Base-by-base conservation (phyloP, 768 basidiomycete genomes). In the Filobasidium floriforme region DNA sequence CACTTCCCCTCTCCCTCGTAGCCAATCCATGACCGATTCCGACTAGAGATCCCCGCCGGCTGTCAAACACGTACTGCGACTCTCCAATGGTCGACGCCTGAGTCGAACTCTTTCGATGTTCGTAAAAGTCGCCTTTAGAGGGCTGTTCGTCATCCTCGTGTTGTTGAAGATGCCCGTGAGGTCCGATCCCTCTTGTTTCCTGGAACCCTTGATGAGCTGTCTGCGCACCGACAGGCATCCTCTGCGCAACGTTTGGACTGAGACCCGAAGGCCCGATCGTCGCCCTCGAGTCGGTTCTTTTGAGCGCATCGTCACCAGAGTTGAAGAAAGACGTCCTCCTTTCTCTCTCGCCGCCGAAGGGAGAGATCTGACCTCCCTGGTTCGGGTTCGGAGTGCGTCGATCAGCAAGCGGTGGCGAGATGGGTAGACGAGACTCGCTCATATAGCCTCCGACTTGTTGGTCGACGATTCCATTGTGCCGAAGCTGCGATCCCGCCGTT, bases 321-420 rank as follows among this genome's bases (percentile, higher is more conserved):
- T 15, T 28, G 24, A 57, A 57, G 54, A 57, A 32, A 24, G 54
- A 57, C 14, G 54, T 24, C 54, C 54, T 57, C 26, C 54, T 57
- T 15, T 32, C 54, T n/a, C 54, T 57, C 24, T 57, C 24, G 24
- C 29, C 54, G 24, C 5, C 24, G 19, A 24, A 24, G 5, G 26
- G 54, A 28, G 29, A 32, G 54, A 57, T 28, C 54, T 57, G 54
- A 4, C 24, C 54, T 37, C 46, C 22, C 18, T 49, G 15, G 46
- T 49, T 49, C 46, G 46, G 46, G 18, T 18, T 22, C 18, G 46
- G 46, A 6, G 46, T 49, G 4, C 46, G 46, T 49, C 46, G 15
- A 22, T 49, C 46, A 5, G 18, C 46, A 15, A 49, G 22, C 46
- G 46, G 46, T 3, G 46, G 46, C 46, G 46, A 49, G 22, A 49